Base-by-base conservation (phyloP, 2,329 filamentous ascomycete species). In the Epichloe gansuensis region DNA sequence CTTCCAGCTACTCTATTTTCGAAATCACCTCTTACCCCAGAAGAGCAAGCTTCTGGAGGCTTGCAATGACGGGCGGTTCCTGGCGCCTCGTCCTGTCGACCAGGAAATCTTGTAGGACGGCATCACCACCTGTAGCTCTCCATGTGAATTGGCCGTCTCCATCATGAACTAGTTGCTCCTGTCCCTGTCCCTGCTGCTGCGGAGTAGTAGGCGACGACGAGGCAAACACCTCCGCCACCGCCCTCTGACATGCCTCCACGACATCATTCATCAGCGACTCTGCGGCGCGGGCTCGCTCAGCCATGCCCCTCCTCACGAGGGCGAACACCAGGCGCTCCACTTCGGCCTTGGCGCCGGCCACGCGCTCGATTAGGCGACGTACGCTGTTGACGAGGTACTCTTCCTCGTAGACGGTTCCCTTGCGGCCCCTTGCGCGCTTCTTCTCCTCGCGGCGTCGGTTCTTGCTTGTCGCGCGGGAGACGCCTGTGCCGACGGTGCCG, bases 401-500 rank as follows among this genome's bases (percentile, higher is more conserved):
- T 65, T 97, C 91, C 68, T 98, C 93, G 67, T 98, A 98, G 5
- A 98, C 88, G 15, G 88, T 95, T 11, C 93, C 93, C 74, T 97
- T 97, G 67, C 95, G 91, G 25, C 93, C 93, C 7, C 89, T 76
- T 0, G 93, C 93, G 15, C 91, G 82, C 77, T 98, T 98, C 67
- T 95, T 83, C 74, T 98, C 93, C 69, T 98, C 93, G 21, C 90
- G 78, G 25, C 85, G 77, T 50, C 90, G 82, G 64, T 95, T 96
- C 75, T 93, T 95, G 63, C 82, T 86, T 42, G 89, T 95, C 54
- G 86, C 86, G 12, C 90, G 79, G 48, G 83, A 87, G 2, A 86
- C 83, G 34, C 82, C 81, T 12, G 86, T 91, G 21, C 82, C 85
- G 2, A 82, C 76, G 21, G 88, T 90, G 23, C 83, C 82, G 2